Evolutionary conservation across 2,329 filamentous ascomycete species (phyloP).

Genomic region (Colletotrichum ledebouriae): DNA sequence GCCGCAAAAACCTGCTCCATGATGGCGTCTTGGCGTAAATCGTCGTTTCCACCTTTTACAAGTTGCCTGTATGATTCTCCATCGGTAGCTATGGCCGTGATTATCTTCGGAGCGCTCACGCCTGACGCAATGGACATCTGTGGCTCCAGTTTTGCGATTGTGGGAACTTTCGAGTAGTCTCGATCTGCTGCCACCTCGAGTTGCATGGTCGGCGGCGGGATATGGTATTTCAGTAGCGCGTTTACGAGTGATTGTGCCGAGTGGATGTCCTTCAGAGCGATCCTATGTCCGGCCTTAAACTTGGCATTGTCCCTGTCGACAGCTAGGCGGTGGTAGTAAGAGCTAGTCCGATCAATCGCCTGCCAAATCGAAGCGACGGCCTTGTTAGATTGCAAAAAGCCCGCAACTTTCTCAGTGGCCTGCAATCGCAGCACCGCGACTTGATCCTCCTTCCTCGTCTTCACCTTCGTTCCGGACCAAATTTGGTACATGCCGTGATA

Average conservation of each 20-base stretch:
- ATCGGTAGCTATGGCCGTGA: slow-evolving; percentile 83
- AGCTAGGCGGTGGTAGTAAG: slow-evolving; percentile 74
- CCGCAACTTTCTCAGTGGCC: slow-evolving; percentile 78
- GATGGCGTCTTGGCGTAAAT: slow-evolving; percentile 95
- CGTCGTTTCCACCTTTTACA: slow-evolving; percentile 95
- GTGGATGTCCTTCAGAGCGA: slow-evolving; percentile 73
- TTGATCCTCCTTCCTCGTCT: slow-evolving; percentile 78
- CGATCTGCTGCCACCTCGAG: slow-evolving; percentile 79
- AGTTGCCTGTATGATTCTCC: slow-evolving; percentile 88
- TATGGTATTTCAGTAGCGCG: slow-evolving; percentile 72
- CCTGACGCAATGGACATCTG: slow-evolving; percentile 89
- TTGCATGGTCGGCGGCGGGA: slow-evolving; percentile 92
- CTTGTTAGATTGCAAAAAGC: slow-evolving; percentile 68
- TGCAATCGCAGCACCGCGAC: slow-evolving; percentile 79
- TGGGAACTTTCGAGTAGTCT: slow-evolving; percentile 83
- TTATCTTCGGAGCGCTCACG: slow-evolving; percentile 92
- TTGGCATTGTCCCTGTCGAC: slow-evolving; percentile 73
- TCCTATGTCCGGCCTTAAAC: slow-evolving; percentile 76
- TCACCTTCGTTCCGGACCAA: slow-evolving; percentile 82
- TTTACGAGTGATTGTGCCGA: slow-evolving; percentile 74
- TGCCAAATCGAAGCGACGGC: slow-evolving; percentile 72
- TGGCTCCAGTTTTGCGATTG: slow-evolving; percentile 78
- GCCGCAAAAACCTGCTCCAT: slow-evolving; percentile 99
- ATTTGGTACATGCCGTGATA: slow-evolving; percentile 99
- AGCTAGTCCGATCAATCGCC: slow-evolving; percentile 80